These are phyloP conservation scores for Naganishia sp. DNA, from an alignment of 1,284 basidiomycete species.

Conservation along the genomic window DNA sequence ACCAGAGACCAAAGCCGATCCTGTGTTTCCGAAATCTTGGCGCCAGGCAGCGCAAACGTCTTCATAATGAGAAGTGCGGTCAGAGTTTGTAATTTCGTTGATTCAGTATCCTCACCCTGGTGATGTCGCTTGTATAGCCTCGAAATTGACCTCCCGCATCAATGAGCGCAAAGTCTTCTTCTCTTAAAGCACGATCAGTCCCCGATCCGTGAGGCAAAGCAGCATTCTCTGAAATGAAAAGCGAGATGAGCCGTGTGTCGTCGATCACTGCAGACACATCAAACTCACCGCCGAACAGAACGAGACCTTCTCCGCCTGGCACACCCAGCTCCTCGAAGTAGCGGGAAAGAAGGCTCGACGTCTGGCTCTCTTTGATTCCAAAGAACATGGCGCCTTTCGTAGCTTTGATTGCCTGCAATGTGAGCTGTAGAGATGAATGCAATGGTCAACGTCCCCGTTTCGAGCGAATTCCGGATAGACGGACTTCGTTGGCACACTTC, in stretches of 20 bases:
- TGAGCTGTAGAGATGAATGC: conserved; percentile 59
- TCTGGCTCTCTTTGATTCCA: conserved; percentile 74
- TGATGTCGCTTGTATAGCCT: conserved; percentile 75
- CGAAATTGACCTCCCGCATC: conserved; percentile 71
- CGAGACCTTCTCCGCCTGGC: conserved; percentile 62
- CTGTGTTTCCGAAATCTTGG: conserved; percentile 62
- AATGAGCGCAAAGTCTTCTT: conserved; percentile 71
- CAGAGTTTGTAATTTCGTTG: neutral
- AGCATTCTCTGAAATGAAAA: conserved; percentile 65
- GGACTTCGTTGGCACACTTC: conserved; percentile 75
- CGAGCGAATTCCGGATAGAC: conserved; percentile 26
- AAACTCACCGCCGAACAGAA: conserved; percentile 71
- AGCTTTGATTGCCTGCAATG: conserved; percentile 69
- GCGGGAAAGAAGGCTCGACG: conserved; percentile 60
- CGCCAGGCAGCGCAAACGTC: conserved; percentile 69
- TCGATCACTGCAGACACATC: conserved; percentile 24
- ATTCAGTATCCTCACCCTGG: conserved; percentile 60
- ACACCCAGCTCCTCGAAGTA: conserved; percentile 66
- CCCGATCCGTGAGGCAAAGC: conserved; percentile 80
- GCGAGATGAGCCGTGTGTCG: neutral
- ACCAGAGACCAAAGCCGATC: conserved; percentile 68
- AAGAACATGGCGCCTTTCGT: conserved; percentile 65
- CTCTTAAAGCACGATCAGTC: conserved; percentile 63
- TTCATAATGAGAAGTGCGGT: conserved; percentile 43
- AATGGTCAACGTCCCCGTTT: neutral